Percentiles rank a stretch among this genome's conserved stretches.
Conservation (phyloP, 208 protist genomes). For the Acanthamoeba castellanii region DNA sequence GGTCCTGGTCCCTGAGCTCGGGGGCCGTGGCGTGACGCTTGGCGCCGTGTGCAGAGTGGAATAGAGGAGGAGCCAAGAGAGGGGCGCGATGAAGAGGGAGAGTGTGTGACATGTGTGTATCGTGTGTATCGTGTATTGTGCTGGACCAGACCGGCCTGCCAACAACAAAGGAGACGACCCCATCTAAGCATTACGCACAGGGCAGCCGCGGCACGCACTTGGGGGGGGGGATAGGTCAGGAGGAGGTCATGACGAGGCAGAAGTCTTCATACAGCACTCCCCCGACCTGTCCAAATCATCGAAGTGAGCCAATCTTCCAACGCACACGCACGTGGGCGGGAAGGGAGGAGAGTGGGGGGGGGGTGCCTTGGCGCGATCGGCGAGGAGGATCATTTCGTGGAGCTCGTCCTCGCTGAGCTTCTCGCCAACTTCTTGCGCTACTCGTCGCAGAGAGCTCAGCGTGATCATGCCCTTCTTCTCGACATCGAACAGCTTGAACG, state of each 20-base stretch:
- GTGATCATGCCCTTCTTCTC: constrained; percentile 40
- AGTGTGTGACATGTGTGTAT: too few species aligned
- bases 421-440: constrained; percentile 8
- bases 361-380: constrained; percentile 19
- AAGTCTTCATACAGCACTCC: constrained; percentile 26
- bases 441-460: background rate
- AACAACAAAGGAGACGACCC: too few species aligned
- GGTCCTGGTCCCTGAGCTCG: too few species aligned
- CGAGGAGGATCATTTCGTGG: background rate
- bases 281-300: background rate
- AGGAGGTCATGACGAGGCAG: constrained; percentile 11
- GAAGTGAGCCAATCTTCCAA: background rate
- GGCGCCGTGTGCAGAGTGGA: too few species aligned
- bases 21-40: too few species aligned
- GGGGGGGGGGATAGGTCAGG: background rate
- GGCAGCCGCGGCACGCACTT: too few species aligned
- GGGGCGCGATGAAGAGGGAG: too few species aligned
- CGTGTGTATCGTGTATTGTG: too few species aligned
- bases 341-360: background rate
- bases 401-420: constrained; percentile 24
- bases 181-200: too few species aligned
- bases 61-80: too few species aligned
- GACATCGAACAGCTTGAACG: constrained; percentile 33
- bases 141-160: too few species aligned
- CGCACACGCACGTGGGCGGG: background rate